Base-by-base conservation (phyloP, 805 yeast species). In the Saturnispora sekii region DNA sequence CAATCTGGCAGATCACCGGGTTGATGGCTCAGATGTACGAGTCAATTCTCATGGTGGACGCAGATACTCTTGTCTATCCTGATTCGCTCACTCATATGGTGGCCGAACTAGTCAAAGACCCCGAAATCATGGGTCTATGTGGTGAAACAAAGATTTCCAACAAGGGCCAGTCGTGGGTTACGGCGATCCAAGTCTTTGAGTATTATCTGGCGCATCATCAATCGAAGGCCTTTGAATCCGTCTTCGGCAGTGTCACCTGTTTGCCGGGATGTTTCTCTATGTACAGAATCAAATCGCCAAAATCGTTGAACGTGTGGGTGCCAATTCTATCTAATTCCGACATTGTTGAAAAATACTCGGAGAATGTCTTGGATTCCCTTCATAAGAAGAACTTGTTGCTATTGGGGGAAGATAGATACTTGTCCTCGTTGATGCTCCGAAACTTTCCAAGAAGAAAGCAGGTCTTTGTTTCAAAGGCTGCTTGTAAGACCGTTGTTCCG, bases 241-340 rank as follows among this genome's bases (percentile, higher is more conserved):
- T 84, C 1, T 88, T 88, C 63, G 96, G 96, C 47, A 82, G 93
- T 53, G 97, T 88, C 12, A 88, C 97, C 0, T 88, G 97, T 73
- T 72, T 88, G 49, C 97, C 97, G 0, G 97, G 97, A 34, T 88
- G 97, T 69, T 88, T 88, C 71, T 82, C 85, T 49, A 82, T 88
- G 79, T 88, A 89, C 60, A 74, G 97, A 55, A 84, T 88, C 60
- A 88, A 88, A 63, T 70, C 95, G 0, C 96, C 96, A 18, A 87
- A 86, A 64, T 88, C 89, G 12, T 52, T 67, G 11, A 78, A 77
- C 45, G 85, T 84, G 5, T 88, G 97, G 96, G 96, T 89, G 32
- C 97, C 97, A 7, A 83, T 88, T 47, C 68, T 88, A 54, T 86
- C 95, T 12, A 89, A 87, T 60, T 94, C 96, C 1, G 96, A 88